These are phyloP conservation scores for Sungouiozyma ichnusensis DNA, from an alignment of 805 yeast genomes.

Conservation along the genomic window DNA sequence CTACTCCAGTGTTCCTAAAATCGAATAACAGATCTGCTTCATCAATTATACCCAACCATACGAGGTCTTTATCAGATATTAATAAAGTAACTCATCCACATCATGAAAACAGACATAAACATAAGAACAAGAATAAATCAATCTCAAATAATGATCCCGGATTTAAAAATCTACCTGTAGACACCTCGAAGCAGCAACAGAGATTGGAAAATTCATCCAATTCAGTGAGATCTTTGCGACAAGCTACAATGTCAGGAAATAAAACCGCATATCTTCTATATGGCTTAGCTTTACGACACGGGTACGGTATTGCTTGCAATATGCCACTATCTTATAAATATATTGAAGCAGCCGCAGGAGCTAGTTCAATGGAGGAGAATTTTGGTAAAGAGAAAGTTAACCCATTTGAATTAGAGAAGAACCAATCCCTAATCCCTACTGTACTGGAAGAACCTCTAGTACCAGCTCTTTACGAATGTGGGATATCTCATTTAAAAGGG, in stretches of 20 bases:
- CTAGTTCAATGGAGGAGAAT: constrained; percentile 21
- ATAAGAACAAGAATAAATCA: not conserved
- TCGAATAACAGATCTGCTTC: not conserved
- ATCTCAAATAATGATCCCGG: not conserved
- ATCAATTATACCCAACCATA: not conserved
- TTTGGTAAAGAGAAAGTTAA: constrained; percentile 19
- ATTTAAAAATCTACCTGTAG: not conserved
- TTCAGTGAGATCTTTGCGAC: constrained; percentile 30
- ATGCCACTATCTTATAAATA: constrained; percentile 45
- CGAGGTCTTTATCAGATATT: not conserved
- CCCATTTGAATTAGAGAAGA: constrained; percentile 28
- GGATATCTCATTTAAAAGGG: constrained; percentile 45
- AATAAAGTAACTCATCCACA: not conserved
- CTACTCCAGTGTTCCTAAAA: not conserved
- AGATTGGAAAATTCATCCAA: not conserved
- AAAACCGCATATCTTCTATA: constrained; percentile 60
- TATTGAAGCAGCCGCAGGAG: constrained; percentile 44
- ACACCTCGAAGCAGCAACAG: not conserved
- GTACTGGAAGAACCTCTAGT: constrained; percentile 36
- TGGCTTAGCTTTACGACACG: constrained; percentile 55
- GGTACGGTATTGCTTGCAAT: constrained; percentile 57
- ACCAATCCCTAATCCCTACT: constrained; percentile 22
- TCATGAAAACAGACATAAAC: not conserved
- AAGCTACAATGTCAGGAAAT: constrained; percentile 53
- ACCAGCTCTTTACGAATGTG: constrained; percentile 51